phyloP scores from a whole-genome alignment of 176 grass and related monocot species.

The Cenchrus americanus region DNA sequence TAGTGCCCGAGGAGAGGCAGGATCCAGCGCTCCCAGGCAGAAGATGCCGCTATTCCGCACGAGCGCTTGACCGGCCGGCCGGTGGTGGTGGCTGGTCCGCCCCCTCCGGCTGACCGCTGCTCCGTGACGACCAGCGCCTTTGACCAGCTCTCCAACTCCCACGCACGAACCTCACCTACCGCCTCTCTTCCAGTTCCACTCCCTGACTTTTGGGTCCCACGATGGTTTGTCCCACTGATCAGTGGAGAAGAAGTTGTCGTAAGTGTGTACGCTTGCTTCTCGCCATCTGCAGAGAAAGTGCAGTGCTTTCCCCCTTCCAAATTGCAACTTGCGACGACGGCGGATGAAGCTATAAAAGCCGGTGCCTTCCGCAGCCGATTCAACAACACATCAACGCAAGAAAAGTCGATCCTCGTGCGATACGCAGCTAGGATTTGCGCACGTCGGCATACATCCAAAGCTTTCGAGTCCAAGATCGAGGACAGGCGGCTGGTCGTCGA shows the following conservation, averaged over 20 bases:
- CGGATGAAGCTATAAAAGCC: slow-evolving; percentile 41
- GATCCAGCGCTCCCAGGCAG: neutral
- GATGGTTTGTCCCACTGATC: accelerated
- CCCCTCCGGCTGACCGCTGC: slow-evolving; percentile 38
- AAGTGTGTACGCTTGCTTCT: neutral
- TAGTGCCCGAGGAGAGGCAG: neutral
- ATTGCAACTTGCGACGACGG: too few species aligned
- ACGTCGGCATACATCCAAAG: neutral
- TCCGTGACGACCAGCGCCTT: neutral
- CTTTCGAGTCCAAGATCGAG: neutral
- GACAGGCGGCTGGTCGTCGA: neutral
- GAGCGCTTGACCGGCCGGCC: slow-evolving; percentile 47
- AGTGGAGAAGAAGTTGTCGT: accelerated
- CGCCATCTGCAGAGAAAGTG: neutral
- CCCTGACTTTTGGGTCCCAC: accelerated
- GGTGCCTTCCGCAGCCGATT: slow-evolving; percentile 3
- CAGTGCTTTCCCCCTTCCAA: neutral
- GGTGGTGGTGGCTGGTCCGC: slow-evolving; percentile 21
- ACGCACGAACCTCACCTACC: neutral
- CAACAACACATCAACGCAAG: neutral
- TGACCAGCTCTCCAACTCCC: neutral
- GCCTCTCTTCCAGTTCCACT: accelerated
- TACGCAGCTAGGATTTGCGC: neutral
- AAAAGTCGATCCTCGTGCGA: neutral
- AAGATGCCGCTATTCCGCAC: slow-evolving; percentile 40